Conservation (phyloP, 148 eudicot genomes). For the Nepenthes mirabilis region DNA sequence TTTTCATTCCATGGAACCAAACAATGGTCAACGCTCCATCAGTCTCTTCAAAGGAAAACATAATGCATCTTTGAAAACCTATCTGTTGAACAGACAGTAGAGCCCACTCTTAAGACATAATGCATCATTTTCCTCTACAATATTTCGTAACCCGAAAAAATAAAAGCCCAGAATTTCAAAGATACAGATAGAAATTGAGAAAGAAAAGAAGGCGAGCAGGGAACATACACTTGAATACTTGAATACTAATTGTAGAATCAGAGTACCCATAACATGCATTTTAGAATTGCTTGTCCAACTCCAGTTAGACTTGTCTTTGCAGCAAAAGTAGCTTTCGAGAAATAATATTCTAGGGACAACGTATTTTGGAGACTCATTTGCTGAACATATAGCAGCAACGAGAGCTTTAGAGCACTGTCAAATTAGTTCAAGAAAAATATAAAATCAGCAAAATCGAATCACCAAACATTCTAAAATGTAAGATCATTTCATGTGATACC, state of each 20-base stretch:
- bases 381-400: slow-evolving; percentile 55
- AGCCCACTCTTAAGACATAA: too few species aligned
- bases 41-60: too few species aligned
- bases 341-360: slow-evolving; percentile 65
- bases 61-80: too few species aligned
- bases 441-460: neutral
- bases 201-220: slow-evolving; percentile 3
- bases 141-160: neutral
- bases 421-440: slow-evolving; percentile 9
- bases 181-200: neutral
- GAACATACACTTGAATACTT: slow-evolving; percentile 68
- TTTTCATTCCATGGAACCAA: too few species aligned
- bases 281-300: slow-evolving; percentile 55
- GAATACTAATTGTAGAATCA: slow-evolving; percentile 74
- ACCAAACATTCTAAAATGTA: neutral
- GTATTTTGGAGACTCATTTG: slow-evolving; percentile 39
- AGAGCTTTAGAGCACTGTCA: slow-evolving; percentile 82
- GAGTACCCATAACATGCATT: slow-evolving; percentile 77
- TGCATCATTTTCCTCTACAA: too few species aligned
- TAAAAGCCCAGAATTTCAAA: neutral
- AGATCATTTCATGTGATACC: too few species aligned
- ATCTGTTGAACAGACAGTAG: too few species aligned
- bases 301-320: slow-evolving; percentile 63
- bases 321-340: slow-evolving; percentile 56
- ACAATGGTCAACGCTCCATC: too few species aligned